Conservation (phyloP, 352 stramenopile genomes). For the Phytophthora tubulina region DNA sequence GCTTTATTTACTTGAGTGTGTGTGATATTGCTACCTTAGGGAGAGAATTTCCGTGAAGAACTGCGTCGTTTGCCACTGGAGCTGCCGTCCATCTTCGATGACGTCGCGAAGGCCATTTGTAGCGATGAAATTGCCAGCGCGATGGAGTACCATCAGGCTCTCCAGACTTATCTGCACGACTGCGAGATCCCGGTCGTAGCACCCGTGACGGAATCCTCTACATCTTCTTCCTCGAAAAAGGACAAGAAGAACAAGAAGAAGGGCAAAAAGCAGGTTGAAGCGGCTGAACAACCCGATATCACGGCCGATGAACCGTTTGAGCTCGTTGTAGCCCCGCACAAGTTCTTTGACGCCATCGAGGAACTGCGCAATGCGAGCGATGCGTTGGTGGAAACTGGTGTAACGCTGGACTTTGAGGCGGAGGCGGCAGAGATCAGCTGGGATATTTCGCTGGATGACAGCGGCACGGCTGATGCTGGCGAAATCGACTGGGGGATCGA, state of each 20-base stretch:
- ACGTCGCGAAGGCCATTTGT: slow-evolving; percentile 55
- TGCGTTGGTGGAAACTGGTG: slow-evolving; percentile 25
- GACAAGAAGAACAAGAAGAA: slow-evolving; percentile 56
- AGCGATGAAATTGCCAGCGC: slow-evolving; percentile 49
- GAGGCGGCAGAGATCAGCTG: slow-evolving; percentile 76
- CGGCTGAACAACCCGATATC: slow-evolving; percentile 20
- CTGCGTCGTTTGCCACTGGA: slow-evolving; percentile 64
- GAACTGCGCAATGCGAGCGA: slow-evolving; percentile 61
- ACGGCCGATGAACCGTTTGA: slow-evolving; percentile 47
- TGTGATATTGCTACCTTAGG: slow-evolving; percentile 29
- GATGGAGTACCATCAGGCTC: slow-evolving; percentile 67
- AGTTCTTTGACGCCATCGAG: slow-evolving; percentile 70
- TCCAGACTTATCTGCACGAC: slow-evolving; percentile 75
- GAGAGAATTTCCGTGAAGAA: slow-evolving; percentile 71
- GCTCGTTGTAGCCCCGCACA: slow-evolving; percentile 46
- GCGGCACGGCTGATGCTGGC: slow-evolving; percentile 33
- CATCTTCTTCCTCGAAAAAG: slow-evolving; percentile 46
- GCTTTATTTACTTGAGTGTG: slow-evolving; percentile 9
- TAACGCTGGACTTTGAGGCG: slow-evolving; percentile 59
- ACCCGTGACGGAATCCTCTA: slow-evolving; percentile 11
- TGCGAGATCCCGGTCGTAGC: slow-evolving; percentile 53
- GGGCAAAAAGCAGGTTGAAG: slow-evolving; percentile 31
- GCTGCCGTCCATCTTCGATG: slow-evolving; percentile 63
- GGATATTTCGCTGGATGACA: slow-evolving; percentile 72
- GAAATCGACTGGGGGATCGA: slow-evolving; percentile 82